These are phyloP conservation scores for Backusella luteola DNA, from an alignment of 192 early-diverging fungal genomes.

Conservation along the genomic window DNA sequence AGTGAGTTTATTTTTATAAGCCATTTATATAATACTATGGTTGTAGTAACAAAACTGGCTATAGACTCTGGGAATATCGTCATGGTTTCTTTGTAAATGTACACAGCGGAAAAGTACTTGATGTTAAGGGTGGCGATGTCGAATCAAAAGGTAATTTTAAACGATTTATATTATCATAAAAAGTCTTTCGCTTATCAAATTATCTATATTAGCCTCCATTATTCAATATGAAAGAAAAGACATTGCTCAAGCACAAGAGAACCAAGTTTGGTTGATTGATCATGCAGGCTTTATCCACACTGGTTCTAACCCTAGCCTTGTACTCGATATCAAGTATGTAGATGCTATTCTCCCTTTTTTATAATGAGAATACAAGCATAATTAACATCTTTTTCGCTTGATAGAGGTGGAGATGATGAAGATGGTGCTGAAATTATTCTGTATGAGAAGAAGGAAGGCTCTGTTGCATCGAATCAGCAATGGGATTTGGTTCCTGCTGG, in stretches of 20 bases:
- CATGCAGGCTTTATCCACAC: slow-evolving; percentile 23
- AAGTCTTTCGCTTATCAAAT: background rate
- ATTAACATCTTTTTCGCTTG: background rate
- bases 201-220: slow-evolving; percentile 7
- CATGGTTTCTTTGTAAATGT: slow-evolving; percentile 20
- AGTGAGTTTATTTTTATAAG: background rate
- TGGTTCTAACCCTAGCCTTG: slow-evolving; percentile 16
- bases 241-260: background rate
- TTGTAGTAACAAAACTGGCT: background rate
- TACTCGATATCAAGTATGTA: slow-evolving; percentile 19
- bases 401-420: slow-evolving; percentile 16
- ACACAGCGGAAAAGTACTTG: slow-evolving; percentile 26
- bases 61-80: slow-evolving; percentile 24
- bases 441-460: slow-evolving; percentile 22
- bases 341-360: background rate
- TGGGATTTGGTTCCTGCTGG: slow-evolving; percentile 21
- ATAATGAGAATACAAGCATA: no score
- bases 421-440: slow-evolving; percentile 22
- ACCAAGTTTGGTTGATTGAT: slow-evolving; percentile 21
- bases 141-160: background rate
- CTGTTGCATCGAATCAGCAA: slow-evolving; percentile 22
- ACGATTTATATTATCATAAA: background rate
- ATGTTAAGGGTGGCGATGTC: slow-evolving; percentile 21
- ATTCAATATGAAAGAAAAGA: slow-evolving; percentile 24
- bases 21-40: background rate